A percentile compares a stretch with the other conserved stretches of the same genome.
These are phyloP conservation scores for Pelagophyceae sp. DNA, from an alignment of 352 stramenopile genomes.

Conservation along the genomic window DNA sequence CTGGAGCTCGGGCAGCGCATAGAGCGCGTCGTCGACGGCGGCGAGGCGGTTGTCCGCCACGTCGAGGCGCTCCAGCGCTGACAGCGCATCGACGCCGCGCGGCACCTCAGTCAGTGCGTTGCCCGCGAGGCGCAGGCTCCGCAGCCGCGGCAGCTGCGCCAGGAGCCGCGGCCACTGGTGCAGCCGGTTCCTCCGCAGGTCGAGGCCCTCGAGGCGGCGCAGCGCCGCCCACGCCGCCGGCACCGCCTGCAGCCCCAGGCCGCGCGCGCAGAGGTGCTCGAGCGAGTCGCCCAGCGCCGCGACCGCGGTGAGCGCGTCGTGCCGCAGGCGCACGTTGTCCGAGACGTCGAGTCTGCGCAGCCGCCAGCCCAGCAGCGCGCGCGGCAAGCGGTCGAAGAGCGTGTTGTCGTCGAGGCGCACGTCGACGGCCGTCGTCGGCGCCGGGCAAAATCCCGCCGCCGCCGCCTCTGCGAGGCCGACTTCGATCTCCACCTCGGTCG, in stretches of 20 bases:
- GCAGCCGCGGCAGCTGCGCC: neutral
- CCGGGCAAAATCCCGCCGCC: neutral
- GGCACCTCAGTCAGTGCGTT: conserved; percentile 2
- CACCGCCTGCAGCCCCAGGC: neutral
- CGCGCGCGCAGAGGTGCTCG: neutral
- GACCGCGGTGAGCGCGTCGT: neutral
- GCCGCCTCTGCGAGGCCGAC: neutral
- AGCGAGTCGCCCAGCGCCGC: neutral
- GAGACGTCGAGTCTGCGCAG: neutral
- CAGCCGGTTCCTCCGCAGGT: conserved; percentile 8
- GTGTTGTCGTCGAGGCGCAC: neutral
- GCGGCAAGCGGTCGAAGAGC: neutral
- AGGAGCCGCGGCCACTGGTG: neutral
- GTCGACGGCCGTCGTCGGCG: neutral
- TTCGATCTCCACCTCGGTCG: neutral
- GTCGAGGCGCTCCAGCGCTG: neutral
- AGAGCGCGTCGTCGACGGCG: conserved; percentile 5
- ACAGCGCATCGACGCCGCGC: neutral
- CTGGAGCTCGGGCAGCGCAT: neutral
- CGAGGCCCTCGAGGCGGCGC: neutral
- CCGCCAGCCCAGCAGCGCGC: neutral
- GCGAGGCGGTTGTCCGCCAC: neutral
- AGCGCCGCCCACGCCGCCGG: neutral
- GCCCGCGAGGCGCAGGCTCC: neutral
- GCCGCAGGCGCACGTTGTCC: neutral